phyloP scores from a whole-genome alignment of 2,329 filamentous ascomycete genomes.

The Colletotrichum musae region DNA sequence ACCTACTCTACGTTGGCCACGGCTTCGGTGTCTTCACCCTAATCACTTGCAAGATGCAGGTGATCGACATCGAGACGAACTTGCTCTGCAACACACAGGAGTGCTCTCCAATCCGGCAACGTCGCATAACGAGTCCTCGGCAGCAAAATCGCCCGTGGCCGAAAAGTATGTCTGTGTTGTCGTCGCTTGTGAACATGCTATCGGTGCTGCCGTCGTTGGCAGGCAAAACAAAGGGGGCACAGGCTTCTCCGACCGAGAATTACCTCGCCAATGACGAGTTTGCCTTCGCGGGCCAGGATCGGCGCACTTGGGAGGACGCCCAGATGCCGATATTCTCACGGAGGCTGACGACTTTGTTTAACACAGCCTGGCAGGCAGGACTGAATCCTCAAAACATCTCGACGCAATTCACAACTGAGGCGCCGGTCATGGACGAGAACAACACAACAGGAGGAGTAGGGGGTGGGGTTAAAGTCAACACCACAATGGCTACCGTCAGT shows the following conservation, averaged over 20 bases:
- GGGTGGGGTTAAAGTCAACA: neutral
- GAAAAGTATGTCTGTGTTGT: neutral
- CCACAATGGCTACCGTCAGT: neutral
- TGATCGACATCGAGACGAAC: neutral
- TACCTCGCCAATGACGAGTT: neutral
- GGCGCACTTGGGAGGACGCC: neutral
- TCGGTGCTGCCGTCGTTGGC: neutral
- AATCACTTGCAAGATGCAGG: neutral
- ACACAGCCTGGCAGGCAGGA: constrained; percentile 2
- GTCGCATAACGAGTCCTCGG: neutral
- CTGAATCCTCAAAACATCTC: neutral
- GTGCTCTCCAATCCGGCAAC: neutral
- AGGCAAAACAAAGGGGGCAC: neutral
- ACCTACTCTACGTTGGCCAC: neutral
- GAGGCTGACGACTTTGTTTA: neutral
- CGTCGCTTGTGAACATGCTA: neutral
- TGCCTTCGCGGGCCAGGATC: neutral
- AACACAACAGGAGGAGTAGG: neutral
- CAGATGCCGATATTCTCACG: neutral
- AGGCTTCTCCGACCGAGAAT: neutral
- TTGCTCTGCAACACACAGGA: neutral
- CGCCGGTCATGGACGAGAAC: neutral
- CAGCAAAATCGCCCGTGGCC: neutral
- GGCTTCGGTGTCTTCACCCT: neutral
- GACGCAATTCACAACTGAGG: neutral